Evolutionary conservation across 805 yeast species (phyloP).

Genomic region (Pichia kluyveri): DNA sequence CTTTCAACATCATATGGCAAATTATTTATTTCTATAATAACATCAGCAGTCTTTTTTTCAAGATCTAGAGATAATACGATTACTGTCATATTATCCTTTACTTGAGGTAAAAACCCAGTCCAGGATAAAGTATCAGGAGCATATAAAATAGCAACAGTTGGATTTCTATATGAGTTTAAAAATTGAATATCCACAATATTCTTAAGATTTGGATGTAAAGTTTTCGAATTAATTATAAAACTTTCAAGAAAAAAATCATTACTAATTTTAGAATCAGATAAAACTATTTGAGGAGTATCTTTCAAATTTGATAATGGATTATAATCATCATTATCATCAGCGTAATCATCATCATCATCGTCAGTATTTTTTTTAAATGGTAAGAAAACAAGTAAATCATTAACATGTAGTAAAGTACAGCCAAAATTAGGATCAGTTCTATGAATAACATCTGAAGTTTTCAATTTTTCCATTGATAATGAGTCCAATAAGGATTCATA

Average conservation of each 20-base stretch:
- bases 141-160: slow-evolving; percentile 43
- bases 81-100: slow-evolving; percentile 54
- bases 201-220: slow-evolving; percentile 46
- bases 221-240: slow-evolving; percentile 46
- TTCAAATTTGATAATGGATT: slow-evolving; percentile 8
- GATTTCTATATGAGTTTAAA: slow-evolving; percentile 66
- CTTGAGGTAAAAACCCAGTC: slow-evolving; percentile 63
- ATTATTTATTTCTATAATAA: slow-evolving; percentile 53
- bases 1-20: slow-evolving; percentile 69
- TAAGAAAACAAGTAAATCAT: slow-evolving; percentile 62
- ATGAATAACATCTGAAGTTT: slow-evolving; percentile 33
- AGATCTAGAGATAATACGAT: slow-evolving; percentile 64
- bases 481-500: slow-evolving; percentile 64
- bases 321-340: slow-evolving; percentile 19
- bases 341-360: background rate
- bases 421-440: slow-evolving; percentile 53
- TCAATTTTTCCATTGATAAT: slow-evolving; percentile 33
- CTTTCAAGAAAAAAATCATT: slow-evolving; percentile 40
- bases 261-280: slow-evolving; percentile 8
- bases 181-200: slow-evolving; percentile 67
- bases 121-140: slow-evolving; percentile 41
- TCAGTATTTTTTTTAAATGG: slow-evolving; percentile 47
- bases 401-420: slow-evolving; percentile 50
- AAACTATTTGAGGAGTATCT: background rate
- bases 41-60: slow-evolving; percentile 46